Evolutionary conservation across 1,139 yeast species (phyloP), one percentile per base, ranked within the genome.

Genomic region (Suhomyces kunorum): DNA sequence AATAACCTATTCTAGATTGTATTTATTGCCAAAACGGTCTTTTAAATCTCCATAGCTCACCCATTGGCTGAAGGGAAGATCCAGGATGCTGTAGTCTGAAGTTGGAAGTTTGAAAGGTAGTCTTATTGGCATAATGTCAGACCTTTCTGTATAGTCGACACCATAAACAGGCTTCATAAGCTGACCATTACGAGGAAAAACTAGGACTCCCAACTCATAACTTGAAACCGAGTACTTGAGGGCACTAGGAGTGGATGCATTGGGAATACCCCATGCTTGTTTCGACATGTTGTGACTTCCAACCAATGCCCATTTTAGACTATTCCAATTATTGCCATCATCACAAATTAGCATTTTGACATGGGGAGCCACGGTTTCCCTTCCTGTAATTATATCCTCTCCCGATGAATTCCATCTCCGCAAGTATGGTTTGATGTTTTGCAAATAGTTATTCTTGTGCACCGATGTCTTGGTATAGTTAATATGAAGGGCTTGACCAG

Each of bases 201-300:
- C 13, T 45, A 54, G 16, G 46, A 83, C 75, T 1, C 89, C 84
- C 5, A 80, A 68, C 54, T 83, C 90, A 55, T 71, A 82, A 58
- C 72, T 68, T 8, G 66, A 47, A 3, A 71, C 56, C 15, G 55
- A 56, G 42, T 61, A 70, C 19, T 48, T 45, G 1, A 40, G 33
- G 3, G 57, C 47, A 14, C 56, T 56, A n/a, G 62, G 63, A 9
- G 15, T 32, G 5, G 28, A 19, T 12, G 19, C 33, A 13, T 11
- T 18, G 8, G 22, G 28, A 2, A 22, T 15, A 0, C 90, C 90
- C 89, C 89, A 83, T 0, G 89, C 89, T 45, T 78, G 82, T 40
- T 74, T 73, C 19, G 87, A 80, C 25, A 82, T 53, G 53, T 83
- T 83, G 30, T 83, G 82, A 43, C 87, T 80, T 1, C 87, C 81